Evolutionary conservation across 177 flowering plant species (phyloP), one percentile per base, ranked within the genome.

Genomic region (Vitis hybrid): DNA sequence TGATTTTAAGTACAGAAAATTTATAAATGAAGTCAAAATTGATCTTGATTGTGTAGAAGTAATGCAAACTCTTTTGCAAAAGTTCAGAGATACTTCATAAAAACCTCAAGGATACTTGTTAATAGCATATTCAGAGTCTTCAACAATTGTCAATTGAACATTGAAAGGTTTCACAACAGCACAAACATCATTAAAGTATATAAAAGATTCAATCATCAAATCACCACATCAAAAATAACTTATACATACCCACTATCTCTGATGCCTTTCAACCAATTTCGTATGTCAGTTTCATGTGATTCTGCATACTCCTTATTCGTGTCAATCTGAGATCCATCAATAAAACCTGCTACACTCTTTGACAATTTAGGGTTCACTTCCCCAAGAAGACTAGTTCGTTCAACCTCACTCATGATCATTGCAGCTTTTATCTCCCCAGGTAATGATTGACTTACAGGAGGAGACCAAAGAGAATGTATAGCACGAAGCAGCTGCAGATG

Each of bases 211-310:
- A 29, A 51, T 13, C 16, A 33, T 22, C 33, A 60, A 26, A 14
- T 22, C 29, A 60, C 10, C 39, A 51, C 50, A 33, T n/a, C 16
- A 13, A 10, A n/a, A 53, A 31, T 2, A 19, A 62, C 22, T 48
- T 5, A 48, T 55, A 82, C 97, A 68, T 83, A 93, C 98, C 97
- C 97, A 79, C 99, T 96, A 62, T 96, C 99, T 82, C 99, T 82
- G 79, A 92, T 85, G 65, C 99, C 92, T 80, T 86, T 93, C 76
- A 96, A 76, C 98, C 98, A 96, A 76, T 93, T 96, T 9, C 98
- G 81, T 72, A 94, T 68, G 71, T 92, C 97, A 71, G 75, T 78
- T 87, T 92, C 99, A 81, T 73, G 86, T 18, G 91, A 72, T 78
- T 87, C 96, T 18, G 76, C 51, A 73, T 70, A 49, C 67, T 88